These are phyloP conservation scores for Microthyrium microscopicum DNA, from an alignment of 2,329 filamentous ascomycete species.

Conservation along the genomic window DNA sequence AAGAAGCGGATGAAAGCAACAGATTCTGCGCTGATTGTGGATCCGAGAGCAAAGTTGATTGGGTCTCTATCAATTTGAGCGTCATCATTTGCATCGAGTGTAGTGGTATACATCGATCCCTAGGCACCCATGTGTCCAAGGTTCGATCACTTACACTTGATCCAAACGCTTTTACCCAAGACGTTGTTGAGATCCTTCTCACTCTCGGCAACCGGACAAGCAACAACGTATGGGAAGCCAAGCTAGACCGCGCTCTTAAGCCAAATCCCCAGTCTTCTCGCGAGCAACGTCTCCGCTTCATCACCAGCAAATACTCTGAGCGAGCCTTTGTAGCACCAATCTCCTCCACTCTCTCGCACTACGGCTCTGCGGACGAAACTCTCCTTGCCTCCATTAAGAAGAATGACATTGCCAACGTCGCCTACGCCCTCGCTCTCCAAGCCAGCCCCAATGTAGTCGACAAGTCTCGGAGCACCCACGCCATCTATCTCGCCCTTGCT, in stretches of 20 bases:
- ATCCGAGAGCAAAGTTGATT: constrained; percentile 83
- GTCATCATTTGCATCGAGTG: constrained; percentile 97
- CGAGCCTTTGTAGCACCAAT: constrained; percentile 64
- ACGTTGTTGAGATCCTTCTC: constrained; percentile 86
- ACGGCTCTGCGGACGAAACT: constrained; percentile 67
- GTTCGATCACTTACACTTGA: constrained; percentile 88
- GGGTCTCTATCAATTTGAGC: constrained; percentile 95
- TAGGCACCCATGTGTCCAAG: constrained; percentile 96
- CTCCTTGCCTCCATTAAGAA: constrained; percentile 86
- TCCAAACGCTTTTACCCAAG: constrained; percentile 87
- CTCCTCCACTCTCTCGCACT: constrained; percentile 57
- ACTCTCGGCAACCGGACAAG: constrained; percentile 86
- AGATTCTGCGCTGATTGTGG: constrained; percentile 89
- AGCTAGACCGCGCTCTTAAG: constrained; percentile 52
- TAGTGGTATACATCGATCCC: constrained; percentile 87
- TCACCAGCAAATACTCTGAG: constrained; percentile 88
- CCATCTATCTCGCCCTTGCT: constrained; percentile 78
- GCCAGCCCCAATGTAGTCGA: constrained; percentile 81
- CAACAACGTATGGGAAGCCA: constrained; percentile 94
- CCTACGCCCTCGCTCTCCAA: constrained; percentile 73
- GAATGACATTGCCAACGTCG: constrained; percentile 84
- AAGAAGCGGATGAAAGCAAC: constrained; percentile 84
- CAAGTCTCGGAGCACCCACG: constrained; percentile 72
- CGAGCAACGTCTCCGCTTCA: constrained; percentile 85
- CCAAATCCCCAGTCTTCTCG: constrained; percentile 62